Base-by-base conservation (phyloP, 768 basidiomycete genomes). In the Pleurotus ostreatus region DNA sequence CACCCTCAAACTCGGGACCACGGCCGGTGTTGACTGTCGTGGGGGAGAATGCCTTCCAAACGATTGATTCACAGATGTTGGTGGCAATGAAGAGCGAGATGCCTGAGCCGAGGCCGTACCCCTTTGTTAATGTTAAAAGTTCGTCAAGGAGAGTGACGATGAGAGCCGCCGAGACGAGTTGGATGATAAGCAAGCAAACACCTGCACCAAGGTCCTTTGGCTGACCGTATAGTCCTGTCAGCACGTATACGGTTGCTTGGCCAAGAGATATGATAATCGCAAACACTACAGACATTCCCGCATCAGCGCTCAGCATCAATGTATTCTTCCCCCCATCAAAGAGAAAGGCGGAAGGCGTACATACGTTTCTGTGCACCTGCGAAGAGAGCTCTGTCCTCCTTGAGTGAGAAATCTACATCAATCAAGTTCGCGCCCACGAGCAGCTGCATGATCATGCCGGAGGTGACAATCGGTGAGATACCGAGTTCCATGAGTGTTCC, bases 391-490 rank as follows among this genome's bases (percentile, higher is more conserved):
- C 97, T 79, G 69, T 99, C 97, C 72, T 99, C 97, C 80, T 98
- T 98, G 66, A 99, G 75, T 56, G 85, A 85, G 66, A 98, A 97
- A 76, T 99, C 97, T 63, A 99, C 92, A 55, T 99, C 96, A 66
- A 99, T 92, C 66, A 99, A 78, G 72, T 94, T 98, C 39, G 97
- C 96, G 55, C 97, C 97, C 15, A 95, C 94, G 60, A 99, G 81
- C 43, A 99, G 87, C 74, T 99, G 97, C 92, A 99, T 98, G 72
- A 98, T 99, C 96, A 98, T 98, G 66, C 97, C 97, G 49, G 89
- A 92, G 8, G 97, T 99, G 70, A 98, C 84, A 68, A 98, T 97
- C 38, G 97, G 96, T 25, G 87, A 95, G 65, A 98, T 98, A 58
- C 97, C 96, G 59, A 99, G 85, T 74, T 99, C 97, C 97, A 99